Base-by-base conservation (phyloP, 2,329 filamentous ascomycete genomes). In the Gliomastix tumulicola region DNA sequence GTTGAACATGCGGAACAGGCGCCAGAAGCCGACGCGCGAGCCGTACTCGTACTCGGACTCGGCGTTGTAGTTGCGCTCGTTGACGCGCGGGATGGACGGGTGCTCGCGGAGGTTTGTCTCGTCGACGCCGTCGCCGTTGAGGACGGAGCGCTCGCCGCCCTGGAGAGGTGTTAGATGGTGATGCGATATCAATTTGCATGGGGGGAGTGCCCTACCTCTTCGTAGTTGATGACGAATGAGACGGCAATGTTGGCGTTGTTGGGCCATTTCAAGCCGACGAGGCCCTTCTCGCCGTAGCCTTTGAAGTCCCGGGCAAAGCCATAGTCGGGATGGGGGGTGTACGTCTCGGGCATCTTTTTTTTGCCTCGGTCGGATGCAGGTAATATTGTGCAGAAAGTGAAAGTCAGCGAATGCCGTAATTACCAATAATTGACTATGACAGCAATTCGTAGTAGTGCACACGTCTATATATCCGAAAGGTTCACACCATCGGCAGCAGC, bases 1-100 rank as follows among this genome's bases (percentile, higher is more conserved):
- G 43, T 68, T 65, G 54, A 72, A 71, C 37, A 71, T 48, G 15
- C 62, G 54, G 47, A 71, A 68, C 3, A 71, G 50, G 4, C 68
- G 55, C 69, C 69, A 73, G 48, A 65, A 65, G 4, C 68, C 69
- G 1, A 59, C 59, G 3, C 69, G 60, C 17, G 60, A 60, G 22
- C 69, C 67, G 44, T 74, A 74, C 38, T 74, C 68, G 42, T 67
- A 74, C 42, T 72, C 68, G 20, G 56, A 59, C 49, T 74, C 69
- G 35, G 58, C 59, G 41, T 66, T 71, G 43, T 57, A 57, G 63
- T 55, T 60, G 34, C 68, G 60, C 44, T 66, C 65, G 39, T 65
- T 62, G 46, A 59, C 48, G 12, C 49, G 49, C 10, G 53, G 52
- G 8, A 45, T 45, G 6, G 52, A 52, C 1, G 60, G 52, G 41